Evolutionary conservation across 2,329 filamentous ascomycete genomes (phyloP).

Genomic region (Cytospora schulzeri): DNA sequence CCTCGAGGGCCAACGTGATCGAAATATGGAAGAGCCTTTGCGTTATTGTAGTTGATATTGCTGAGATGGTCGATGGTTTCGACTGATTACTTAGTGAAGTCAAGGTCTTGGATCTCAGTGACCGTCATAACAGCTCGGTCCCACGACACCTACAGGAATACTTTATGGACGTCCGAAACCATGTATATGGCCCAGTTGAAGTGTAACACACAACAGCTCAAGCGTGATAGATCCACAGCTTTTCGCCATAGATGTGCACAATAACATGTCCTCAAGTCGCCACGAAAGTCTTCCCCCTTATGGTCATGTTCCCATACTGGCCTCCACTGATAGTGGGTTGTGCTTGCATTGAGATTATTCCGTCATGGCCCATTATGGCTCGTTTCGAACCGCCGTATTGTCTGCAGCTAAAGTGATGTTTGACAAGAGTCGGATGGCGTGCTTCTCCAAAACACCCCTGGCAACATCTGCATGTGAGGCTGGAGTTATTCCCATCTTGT

Average conservation of each 20-base stretch:
- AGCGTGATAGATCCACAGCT: constrained; percentile 11
- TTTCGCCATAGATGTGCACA: constrained; percentile 22
- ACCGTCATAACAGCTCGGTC: neutral
- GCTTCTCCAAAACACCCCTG: constrained; percentile 1
- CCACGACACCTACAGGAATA: neutral
- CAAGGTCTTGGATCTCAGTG: neutral
- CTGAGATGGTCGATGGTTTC: neutral
- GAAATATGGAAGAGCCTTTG: neutral
- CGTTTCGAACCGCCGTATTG: neutral
- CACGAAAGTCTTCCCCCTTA: neutral
- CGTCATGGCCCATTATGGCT: neutral
- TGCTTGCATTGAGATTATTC: neutral
- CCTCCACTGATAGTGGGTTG: neutral
- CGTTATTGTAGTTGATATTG: neutral
- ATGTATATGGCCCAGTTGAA: neutral
- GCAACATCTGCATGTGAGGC: neutral
- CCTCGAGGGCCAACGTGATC: neutral
- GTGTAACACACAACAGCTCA: neutral
- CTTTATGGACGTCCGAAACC: neutral
- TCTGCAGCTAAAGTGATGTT: constrained; percentile 25
- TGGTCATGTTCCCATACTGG: neutral
- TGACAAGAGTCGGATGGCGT: constrained; percentile 21
- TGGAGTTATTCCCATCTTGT: neutral
- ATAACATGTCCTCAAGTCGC: neutral
- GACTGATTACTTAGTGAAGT: neutral